A percentile compares a stretch with the other conserved stretches of the same genome.
These are phyloP conservation scores for Phalaenopsis equestris DNA, from an alignment of 106 monocot species.

Conservation along the genomic window DNA sequence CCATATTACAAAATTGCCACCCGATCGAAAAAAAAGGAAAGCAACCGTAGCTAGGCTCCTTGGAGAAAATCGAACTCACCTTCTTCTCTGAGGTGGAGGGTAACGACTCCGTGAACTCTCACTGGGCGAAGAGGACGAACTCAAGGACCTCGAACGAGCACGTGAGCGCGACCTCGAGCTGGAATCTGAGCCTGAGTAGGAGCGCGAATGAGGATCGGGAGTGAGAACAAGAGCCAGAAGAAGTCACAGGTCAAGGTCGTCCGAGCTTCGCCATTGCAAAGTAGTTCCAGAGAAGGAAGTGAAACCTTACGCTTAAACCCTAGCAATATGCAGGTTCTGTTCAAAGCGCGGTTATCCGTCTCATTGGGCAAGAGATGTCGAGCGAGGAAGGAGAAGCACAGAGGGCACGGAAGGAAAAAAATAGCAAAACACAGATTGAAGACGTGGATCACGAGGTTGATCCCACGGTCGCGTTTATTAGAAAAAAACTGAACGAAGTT, in stretches of 20 bases:
- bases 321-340: neutral
- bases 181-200: slow-evolving; percentile 42
- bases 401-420: too few species aligned
- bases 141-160: slow-evolving; percentile 55
- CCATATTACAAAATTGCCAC: neutral
- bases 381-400: too few species aligned
- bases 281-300: neutral
- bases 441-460: too few species aligned
- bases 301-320: slow-evolving; percentile 1
- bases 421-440: too few species aligned
- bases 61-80: slow-evolving; percentile 19
- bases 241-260: slow-evolving; percentile 44
- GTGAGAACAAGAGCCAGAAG: slow-evolving; percentile 44
- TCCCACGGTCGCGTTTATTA: too few species aligned
- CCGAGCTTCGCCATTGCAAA: slow-evolving; percentile 66
- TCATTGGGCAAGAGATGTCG: too few species aligned
- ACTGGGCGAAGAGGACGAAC: slow-evolving; percentile 69
- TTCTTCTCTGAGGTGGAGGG: slow-evolving; percentile 54
- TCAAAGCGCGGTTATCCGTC: neutral
- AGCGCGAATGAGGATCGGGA: slow-evolving; percentile 30
- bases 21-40: neutral
- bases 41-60: neutral
- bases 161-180: slow-evolving; percentile 52
- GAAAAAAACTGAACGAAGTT: too few species aligned
- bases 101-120: slow-evolving; percentile 72